A percentile compares a stretch with the other conserved stretches of the same genome.
These are phyloP conservation scores for Citrus medica DNA, from an alignment of 345 rosid species.

Conservation along the genomic window DNA sequence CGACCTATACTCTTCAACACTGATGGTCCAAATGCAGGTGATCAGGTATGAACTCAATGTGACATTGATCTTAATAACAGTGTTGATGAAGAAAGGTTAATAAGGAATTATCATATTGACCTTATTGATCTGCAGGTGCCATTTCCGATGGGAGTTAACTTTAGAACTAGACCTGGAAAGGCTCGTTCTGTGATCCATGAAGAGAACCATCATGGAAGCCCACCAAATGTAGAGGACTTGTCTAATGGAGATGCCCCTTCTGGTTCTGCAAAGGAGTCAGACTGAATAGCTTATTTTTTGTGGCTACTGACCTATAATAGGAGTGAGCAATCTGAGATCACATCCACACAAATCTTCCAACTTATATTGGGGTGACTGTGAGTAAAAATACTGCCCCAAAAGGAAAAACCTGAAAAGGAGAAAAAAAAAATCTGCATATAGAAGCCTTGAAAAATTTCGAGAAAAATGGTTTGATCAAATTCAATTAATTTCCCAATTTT, in stretches of 20 bases:
- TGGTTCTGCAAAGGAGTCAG: slow-evolving; percentile 38
- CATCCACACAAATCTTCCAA: slow-evolving; percentile 8
- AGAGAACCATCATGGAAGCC: slow-evolving; percentile 32
- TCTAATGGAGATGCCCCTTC: slow-evolving; percentile 29
- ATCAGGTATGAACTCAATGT: slow-evolving; percentile 43
- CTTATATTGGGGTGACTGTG: not conserved
- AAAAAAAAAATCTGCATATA: not conserved
- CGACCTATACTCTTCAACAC: slow-evolving; percentile 71
- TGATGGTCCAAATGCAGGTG: slow-evolving; percentile 71
- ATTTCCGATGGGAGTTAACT: slow-evolving; percentile 56
- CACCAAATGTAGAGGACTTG: slow-evolving; percentile 31
- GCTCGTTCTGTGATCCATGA: slow-evolving; percentile 22
- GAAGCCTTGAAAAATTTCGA: slow-evolving; percentile 9
- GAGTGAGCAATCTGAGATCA: not conserved
- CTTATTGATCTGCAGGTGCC: slow-evolving; percentile 41
- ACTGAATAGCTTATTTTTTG: slow-evolving; percentile 23
- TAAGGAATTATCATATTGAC: not conserved
- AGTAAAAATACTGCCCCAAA: not conserved
- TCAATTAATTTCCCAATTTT: slow-evolving; percentile 9
- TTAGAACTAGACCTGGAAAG: slow-evolving; percentile 49
- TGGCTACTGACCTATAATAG: slow-evolving; percentile 27
- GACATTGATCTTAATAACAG: not conserved
- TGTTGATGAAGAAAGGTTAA: not conserved
- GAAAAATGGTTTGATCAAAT: slow-evolving; percentile 11
- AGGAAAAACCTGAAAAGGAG: not conserved